These are phyloP conservation scores for Tanacetum coccineum DNA, from an alignment of 129 eudicot genomes.

Conservation along the genomic window DNA sequence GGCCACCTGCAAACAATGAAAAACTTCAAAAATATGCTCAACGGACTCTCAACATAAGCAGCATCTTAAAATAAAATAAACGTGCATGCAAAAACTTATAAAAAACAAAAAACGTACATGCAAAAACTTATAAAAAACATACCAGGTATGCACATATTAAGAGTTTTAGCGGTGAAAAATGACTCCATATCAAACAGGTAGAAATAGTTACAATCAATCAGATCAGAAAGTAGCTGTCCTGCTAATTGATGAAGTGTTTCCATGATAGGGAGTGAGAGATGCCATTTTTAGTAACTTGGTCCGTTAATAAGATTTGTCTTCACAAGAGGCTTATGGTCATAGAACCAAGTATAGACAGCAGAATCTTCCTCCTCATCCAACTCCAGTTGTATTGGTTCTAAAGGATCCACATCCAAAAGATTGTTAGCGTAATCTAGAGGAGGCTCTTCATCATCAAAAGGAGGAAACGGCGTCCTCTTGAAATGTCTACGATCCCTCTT, in stretches of 20 bases:
- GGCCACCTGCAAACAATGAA: too few species aligned
- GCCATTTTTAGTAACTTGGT: slow-evolving; percentile 96
- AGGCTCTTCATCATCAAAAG: slow-evolving; percentile 85
- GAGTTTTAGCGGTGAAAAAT: slow-evolving; percentile 93
- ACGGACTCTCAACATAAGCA: too few species aligned
- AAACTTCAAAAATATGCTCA: too few species aligned
- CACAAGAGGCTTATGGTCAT: slow-evolving; percentile 95
- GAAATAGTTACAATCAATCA: slow-evolving; percentile 90
- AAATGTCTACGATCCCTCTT: too few species aligned
- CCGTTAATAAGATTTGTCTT: slow-evolving; percentile 94
- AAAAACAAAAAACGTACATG: too few species aligned
- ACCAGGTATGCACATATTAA: slow-evolving; percentile 99
- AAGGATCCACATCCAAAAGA: background rate
- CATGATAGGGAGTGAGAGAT: slow-evolving; percentile 96
- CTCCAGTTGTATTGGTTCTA: slow-evolving; percentile 91
- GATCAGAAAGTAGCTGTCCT: slow-evolving; percentile 90
- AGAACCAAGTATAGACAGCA: slow-evolving; percentile 93
- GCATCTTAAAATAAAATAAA: too few species aligned
- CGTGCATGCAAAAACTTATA: too few species aligned
- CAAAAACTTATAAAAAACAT: too few species aligned
- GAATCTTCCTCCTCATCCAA: slow-evolving; percentile 98
- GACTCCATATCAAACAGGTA: slow-evolving; percentile 99
- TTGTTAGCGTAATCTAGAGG: background rate
- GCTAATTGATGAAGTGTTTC: slow-evolving; percentile 96
- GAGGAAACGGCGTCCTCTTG: slow-evolving; percentile 80